A percentile compares a stretch with the other conserved stretches of the same genome.
phyloP scores from a whole-genome alignment of 1,284 basidiomycete genomes.

The Moniliella sp. region DNA sequence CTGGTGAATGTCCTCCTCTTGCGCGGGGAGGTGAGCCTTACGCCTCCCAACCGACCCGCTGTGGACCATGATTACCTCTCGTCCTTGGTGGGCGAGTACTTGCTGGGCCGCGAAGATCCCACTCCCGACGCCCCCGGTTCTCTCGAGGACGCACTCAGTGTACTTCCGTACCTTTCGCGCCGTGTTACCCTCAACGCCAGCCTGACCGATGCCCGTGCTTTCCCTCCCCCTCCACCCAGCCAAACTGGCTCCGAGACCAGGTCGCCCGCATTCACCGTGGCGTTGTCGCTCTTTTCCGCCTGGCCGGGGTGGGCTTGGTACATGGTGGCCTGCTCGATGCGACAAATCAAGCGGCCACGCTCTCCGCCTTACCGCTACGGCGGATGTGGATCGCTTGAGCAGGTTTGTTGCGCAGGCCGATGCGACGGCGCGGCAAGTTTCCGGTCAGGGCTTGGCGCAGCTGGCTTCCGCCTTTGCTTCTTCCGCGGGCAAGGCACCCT shows the following conservation, averaged over 20 bases:
- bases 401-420: too few relatives aligned
- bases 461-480: too few relatives aligned
- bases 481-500: too few relatives aligned
- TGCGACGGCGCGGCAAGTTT: too few relatives aligned
- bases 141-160: constrained; percentile 55
- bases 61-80: constrained; percentile 63
- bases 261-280: too few relatives aligned
- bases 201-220: constrained; percentile 12
- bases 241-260: too few relatives aligned
- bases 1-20: constrained; percentile 37
- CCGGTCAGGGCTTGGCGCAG: too few relatives aligned
- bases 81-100: too few relatives aligned
- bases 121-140: too few relatives aligned
- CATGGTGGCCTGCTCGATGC: constrained; percentile 82
- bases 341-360: constrained; percentile 42
- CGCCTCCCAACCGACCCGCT: constrained; percentile 43
- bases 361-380: constrained; percentile 33
- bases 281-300: constrained; percentile 60
- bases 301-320: constrained; percentile 55
- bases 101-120: too few relatives aligned
- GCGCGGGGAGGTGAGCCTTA: constrained; percentile 8
- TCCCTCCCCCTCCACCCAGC: constrained; percentile 4
- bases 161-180: constrained; percentile 54
- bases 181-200: constrained; percentile 38
- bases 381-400: too few relatives aligned